A percentile compares a stretch with the other conserved stretches of the same genome.
Conservation (phyloP, 345 rosid species). For the Murraya paniculata region DNA sequence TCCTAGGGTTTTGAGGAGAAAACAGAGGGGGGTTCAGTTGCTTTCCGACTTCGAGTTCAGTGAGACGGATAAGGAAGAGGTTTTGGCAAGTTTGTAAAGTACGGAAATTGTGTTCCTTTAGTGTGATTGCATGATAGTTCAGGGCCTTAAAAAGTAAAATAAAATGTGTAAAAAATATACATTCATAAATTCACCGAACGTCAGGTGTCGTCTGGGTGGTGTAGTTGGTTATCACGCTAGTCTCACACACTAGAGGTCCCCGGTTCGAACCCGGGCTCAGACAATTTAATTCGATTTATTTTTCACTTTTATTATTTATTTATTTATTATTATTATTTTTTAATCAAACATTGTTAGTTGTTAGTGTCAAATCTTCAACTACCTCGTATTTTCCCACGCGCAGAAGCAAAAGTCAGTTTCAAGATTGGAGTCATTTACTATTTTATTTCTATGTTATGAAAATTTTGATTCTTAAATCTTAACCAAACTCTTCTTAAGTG, state of each 20-base stretch:
- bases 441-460: background rate
- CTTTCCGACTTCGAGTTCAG: background rate
- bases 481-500: no score
- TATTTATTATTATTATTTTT: background rate
- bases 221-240: slow-evolving; percentile 7
- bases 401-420: background rate
- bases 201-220: background rate
- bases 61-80: background rate
- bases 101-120: background rate
- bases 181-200: no score
- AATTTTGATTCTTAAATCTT: background rate
- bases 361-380: background rate
- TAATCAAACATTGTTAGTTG: background rate
- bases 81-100: background rate
- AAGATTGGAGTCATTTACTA: background rate
- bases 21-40: background rate
- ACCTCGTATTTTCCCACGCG: background rate
- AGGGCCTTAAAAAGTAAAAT: no score
- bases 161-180: no score
- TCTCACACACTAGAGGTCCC: slow-evolving; percentile 74
- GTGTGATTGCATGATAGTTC: no score
- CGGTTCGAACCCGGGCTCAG: slow-evolving; percentile 78
- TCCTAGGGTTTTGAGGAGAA: background rate
- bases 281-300: background rate
- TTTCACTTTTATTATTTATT: background rate